These are phyloP conservation scores for Saturnispora gosingensis DNA, from an alignment of 805 yeast species.

Conservation along the genomic window DNA sequence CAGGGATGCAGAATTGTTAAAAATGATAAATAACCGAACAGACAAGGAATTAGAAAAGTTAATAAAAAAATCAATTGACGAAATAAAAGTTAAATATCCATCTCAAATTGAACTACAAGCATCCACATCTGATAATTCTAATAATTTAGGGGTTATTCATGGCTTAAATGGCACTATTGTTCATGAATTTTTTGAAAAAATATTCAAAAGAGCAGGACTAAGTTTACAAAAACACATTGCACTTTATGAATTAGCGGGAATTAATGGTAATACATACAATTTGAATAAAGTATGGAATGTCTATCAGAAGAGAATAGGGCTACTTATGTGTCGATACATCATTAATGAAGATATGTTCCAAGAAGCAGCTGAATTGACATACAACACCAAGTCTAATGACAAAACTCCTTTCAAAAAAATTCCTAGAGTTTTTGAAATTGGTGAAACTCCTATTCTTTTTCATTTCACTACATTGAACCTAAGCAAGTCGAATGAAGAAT, in stretches of 20 bases:
- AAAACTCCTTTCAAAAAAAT: slow-evolving; percentile 17
- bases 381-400: slow-evolving; percentile 11
- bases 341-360: slow-evolving; percentile 26
- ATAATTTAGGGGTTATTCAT: slow-evolving; percentile 24
- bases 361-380: slow-evolving; percentile 15
- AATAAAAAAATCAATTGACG: slow-evolving; percentile 54
- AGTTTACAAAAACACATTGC: slow-evolving; percentile 65
- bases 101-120: slow-evolving; percentile 22
- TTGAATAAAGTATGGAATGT: slow-evolving; percentile 34
- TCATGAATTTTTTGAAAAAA: slow-evolving; percentile 59
- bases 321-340: slow-evolving; percentile 31
- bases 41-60: slow-evolving; percentile 57
- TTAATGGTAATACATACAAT: slow-evolving; percentile 17
- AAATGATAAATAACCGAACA: slow-evolving; percentile 43
- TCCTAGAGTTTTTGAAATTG: slow-evolving; percentile 17
- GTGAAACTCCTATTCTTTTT: slow-evolving; percentile 22
- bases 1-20: slow-evolving; percentile 49
- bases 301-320: slow-evolving; percentile 33
- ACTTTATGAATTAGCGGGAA: slow-evolving; percentile 45
- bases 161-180: slow-evolving; percentile 39
- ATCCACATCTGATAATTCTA: slow-evolving; percentile 5
- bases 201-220: slow-evolving; percentile 54
- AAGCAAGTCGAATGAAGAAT: slow-evolving; percentile 18
- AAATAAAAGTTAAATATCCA: slow-evolving; percentile 46
- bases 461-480: slow-evolving; percentile 28